Conservation (phyloP, 169 alveolate genomes). For the Cryptosporidium sp. region DNA sequence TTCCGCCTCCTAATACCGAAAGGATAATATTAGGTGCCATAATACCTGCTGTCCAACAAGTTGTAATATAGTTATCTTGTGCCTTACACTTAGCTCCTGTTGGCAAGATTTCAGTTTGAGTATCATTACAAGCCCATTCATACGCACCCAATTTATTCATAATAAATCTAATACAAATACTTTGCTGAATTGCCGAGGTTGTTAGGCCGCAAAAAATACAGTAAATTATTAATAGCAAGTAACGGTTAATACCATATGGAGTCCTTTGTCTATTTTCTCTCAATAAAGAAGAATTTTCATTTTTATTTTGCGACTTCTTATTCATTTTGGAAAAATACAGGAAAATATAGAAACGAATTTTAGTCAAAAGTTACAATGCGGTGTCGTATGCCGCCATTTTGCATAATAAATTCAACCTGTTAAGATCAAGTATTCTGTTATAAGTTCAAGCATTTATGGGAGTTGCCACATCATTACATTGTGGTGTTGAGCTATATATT, state of each 20-base stretch:
- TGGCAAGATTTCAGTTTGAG: conserved; percentile 22
- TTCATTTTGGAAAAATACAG: conserved; percentile 3
- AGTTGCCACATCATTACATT: not conserved
- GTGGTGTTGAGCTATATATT: not conserved
- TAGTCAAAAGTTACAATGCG: conserved; percentile 30
- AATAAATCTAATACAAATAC: conserved; percentile 66
- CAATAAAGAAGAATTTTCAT: not conserved
- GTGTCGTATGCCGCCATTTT: conserved; percentile 18
- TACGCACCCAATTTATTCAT: conserved; percentile 64
- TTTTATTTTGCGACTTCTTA: not conserved
- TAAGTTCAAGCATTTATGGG: not conserved
- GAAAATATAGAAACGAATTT: not conserved
- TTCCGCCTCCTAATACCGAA: conserved; percentile 69
- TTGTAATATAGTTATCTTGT: conserved; percentile 56
- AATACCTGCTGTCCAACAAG: conserved; percentile 75
- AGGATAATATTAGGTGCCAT: conserved; percentile 71
- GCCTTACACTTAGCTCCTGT: conserved; percentile 68
- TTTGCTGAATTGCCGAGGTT: conserved; percentile 74
- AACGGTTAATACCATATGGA: conserved; percentile 69
- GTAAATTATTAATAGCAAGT: conserved; percentile 28
- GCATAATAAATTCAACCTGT: not conserved
- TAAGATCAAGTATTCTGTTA: not conserved
- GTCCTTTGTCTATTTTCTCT: not conserved
- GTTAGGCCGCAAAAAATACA: conserved; percentile 54
- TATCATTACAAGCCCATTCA: conserved; percentile 53